Percentiles rank a stretch among this genome's conserved stretches.
Conservation (phyloP, 2,329 filamentous ascomycete genomes). For the Escovopsis sp. region DNA sequence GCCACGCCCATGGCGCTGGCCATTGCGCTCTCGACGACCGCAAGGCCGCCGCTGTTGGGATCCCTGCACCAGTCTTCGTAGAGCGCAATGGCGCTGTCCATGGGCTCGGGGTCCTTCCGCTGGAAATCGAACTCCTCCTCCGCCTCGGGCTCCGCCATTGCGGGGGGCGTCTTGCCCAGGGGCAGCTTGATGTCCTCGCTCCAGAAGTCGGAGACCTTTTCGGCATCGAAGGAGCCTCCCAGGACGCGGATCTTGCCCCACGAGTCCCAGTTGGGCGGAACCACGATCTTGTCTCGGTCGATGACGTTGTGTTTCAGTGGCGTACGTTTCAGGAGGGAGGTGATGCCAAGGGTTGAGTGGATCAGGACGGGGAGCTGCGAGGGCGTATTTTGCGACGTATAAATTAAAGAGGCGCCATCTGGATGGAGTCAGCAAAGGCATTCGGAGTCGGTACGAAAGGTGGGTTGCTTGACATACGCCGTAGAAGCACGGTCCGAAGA, state of each 20-base stretch:
- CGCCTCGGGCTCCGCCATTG: conserved; percentile 10
- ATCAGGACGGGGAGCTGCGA: conserved; percentile 68
- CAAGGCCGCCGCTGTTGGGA: conserved; percentile 45
- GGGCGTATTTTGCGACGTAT: conserved; percentile 61
- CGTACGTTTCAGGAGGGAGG: conserved; percentile 64
- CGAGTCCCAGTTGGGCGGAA: conserved; percentile 95
- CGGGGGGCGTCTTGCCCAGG: conserved; percentile 13
- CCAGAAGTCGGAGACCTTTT: conserved; percentile 75
- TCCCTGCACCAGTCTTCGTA: conserved; percentile 73
- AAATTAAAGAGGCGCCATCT: conserved; percentile 78
- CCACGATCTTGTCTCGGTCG: conserved; percentile 83
- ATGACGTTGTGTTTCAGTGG: conserved; percentile 81
- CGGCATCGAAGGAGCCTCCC: conserved; percentile 82
- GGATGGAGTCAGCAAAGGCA: conserved; percentile 7
- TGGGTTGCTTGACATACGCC: conserved; percentile 43
- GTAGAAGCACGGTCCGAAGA: conserved; percentile 74
- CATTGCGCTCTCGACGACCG: conserved; percentile 26
- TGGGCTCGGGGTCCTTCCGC: conserved; percentile 3
- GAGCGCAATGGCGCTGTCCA: conserved; percentile 49
- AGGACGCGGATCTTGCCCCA: conserved; percentile 94
- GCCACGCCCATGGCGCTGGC: conserved; percentile 19
- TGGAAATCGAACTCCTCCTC: conserved; percentile 8
- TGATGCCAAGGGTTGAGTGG: conserved; percentile 75
- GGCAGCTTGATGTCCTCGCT: conserved; percentile 60
- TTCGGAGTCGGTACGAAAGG: background rate